Evolutionary conservation across 345 rosid genomes (phyloP).

Genomic region (Turnera subulata): DNA sequence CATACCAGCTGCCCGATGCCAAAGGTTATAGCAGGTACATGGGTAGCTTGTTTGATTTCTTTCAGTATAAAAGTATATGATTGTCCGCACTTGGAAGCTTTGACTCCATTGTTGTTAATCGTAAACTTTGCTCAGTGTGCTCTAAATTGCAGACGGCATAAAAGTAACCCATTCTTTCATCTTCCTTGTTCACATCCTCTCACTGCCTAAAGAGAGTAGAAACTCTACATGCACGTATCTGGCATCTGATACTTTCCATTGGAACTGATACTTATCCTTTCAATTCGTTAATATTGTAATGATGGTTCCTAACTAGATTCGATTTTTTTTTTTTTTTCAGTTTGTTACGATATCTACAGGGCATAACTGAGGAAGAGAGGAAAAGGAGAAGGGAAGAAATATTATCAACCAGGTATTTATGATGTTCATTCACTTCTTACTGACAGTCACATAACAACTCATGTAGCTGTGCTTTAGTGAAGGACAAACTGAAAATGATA

Average conservation of each 20-base stretch:
- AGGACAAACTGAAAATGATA: background rate
- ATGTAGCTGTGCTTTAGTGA: no score
- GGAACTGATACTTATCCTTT: no score
- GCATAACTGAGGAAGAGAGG: slow-evolving; percentile 84
- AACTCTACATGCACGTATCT: no score
- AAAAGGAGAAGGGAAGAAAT: slow-evolving; percentile 81
- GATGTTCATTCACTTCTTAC: background rate
- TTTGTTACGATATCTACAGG: slow-evolving; percentile 51
- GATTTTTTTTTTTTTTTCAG: slow-evolving; percentile 17
- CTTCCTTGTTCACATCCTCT: no score
- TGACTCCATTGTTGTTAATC: no score
- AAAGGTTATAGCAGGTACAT: slow-evolving; percentile 94
- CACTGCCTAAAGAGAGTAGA: no score
- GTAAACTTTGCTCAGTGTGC: no score
- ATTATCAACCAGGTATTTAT: slow-evolving; percentile 69
- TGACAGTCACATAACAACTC: no score
- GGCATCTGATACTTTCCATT: no score
- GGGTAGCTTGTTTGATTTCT: background rate
- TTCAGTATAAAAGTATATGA: background rate
- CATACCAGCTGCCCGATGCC: slow-evolving; percentile 97
- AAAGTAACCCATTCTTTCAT: no score
- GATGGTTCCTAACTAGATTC: background rate
- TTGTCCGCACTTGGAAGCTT: background rate
- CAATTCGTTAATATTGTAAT: background rate
- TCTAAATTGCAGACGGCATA: no score